These are phyloP conservation scores for Penicillium decumbens DNA, from an alignment of 2,329 filamentous ascomycete species.

Conservation along the genomic window DNA sequence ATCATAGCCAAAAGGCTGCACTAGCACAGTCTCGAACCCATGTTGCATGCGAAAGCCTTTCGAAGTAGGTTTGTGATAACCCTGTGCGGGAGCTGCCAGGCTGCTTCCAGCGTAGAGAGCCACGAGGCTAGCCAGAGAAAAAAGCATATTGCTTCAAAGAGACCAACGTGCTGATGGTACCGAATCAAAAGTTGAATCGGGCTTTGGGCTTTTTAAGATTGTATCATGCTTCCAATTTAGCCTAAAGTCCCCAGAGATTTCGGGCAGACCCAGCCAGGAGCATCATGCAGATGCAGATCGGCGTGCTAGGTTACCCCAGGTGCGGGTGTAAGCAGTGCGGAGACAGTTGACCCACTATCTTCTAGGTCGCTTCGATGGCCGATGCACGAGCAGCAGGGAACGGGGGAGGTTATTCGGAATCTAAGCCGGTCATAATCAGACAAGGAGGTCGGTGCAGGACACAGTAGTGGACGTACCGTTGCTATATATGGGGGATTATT, in stretches of 20 bases:
- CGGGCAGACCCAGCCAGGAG: background rate
- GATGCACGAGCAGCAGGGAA: background rate
- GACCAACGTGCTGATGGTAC: background rate
- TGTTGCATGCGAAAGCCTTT: conserved; percentile 34
- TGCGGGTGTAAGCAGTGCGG: background rate
- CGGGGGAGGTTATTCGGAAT: background rate
- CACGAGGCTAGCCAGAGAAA: background rate
- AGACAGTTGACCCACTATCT: background rate
- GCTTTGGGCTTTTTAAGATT: background rate
- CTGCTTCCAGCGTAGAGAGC: background rate
- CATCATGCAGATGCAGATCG: conserved; percentile 1
- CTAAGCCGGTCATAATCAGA: background rate
- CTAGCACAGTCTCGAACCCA: conserved; percentile 38
- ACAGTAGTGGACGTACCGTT: background rate
- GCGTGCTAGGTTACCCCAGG: background rate
- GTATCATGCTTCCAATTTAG: background rate
- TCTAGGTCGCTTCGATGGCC: background rate
- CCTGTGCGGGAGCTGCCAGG: background rate
- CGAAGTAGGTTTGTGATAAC: conserved; percentile 19
- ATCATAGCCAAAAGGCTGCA: conserved; percentile 41
- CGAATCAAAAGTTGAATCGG: background rate
- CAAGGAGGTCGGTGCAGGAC: background rate
- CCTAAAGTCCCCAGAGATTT: background rate
- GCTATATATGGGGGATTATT: background rate
- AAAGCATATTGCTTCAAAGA: conserved; percentile 2